phyloP scores from a whole-genome alignment of 176 grass and related monocot genomes.

The Triticum urartu region DNA sequence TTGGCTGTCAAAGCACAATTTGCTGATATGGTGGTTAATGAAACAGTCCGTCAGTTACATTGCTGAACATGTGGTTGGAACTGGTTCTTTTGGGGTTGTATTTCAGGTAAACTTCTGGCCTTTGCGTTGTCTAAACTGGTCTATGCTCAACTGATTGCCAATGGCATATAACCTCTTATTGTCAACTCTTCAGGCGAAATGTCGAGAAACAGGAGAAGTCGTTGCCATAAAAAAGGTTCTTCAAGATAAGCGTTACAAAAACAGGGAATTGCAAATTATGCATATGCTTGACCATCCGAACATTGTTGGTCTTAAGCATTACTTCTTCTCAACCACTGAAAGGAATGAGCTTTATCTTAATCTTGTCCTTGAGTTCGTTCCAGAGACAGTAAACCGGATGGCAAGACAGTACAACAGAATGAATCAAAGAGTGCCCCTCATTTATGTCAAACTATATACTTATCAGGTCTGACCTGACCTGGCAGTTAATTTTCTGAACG shows the following conservation, averaged over 20 bases:
- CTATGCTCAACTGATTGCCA: not conserved
- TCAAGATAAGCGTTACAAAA: conserved; percentile 98
- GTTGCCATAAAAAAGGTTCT: conserved; percentile 98
- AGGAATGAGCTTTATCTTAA: conserved; percentile 93
- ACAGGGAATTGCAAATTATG: conserved; percentile 94
- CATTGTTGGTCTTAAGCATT: conserved; percentile 84
- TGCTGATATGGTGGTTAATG: conserved; percentile 28
- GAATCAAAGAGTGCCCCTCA: conserved; percentile 82
- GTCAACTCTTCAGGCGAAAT: conserved; percentile 78
- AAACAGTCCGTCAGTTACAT: conserved; percentile 80
- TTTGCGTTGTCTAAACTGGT: conserved; percentile 18
- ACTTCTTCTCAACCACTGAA: conserved; percentile 90
- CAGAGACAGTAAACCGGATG: conserved; percentile 82
- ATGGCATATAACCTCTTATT: conserved; percentile 18
- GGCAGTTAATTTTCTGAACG: not conserved
- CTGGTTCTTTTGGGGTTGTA: conserved; percentile 93
- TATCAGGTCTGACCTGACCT: conserved; percentile 65
- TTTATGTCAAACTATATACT: conserved; percentile 90
- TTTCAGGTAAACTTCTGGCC: conserved; percentile 63
- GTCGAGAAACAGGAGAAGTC: conserved; percentile 91
- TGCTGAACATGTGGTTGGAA: conserved; percentile 93
- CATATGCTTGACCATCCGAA: conserved; percentile 99
- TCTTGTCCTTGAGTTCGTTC: conserved; percentile 90
- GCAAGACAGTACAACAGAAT: conserved; percentile 80
- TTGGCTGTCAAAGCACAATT: not conserved